Base-by-base conservation (phyloP, 2,329 filamentous ascomycete genomes). In the Claviceps quebecensis region DNA sequence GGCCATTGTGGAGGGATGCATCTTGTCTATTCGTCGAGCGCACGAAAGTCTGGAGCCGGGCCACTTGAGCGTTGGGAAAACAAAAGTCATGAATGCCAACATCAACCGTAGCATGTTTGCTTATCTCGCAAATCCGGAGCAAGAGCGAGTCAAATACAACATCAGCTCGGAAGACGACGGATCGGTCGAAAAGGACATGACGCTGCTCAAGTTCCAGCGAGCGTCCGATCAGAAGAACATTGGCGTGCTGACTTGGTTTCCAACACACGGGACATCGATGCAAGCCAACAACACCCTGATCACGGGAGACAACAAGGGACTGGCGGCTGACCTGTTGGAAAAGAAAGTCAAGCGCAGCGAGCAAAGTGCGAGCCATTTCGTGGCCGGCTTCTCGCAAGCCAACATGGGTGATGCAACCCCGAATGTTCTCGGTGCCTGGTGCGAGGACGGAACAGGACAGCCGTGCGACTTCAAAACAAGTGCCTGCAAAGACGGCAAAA, bases 261-360 rank as follows among this genome's bases (percentile, higher is more conserved):
- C 90, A 2, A 87, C 90, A 0, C 90, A 96, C 65, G 88, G 88
- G 39, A 96, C 90, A 0, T 94, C 87, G 1, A 82, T 95, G 73
- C 80, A 88, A 49, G 85, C 86, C 48, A 95, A 95, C 69, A 95
- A 95, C 67, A 95, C 88, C 0, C 74, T 95, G 6, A 81, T 94
- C 47, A 83, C 86, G 2, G 90, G 87, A 29, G 90, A 96, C 65
- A 96, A 96, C 72, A 95, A 96, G 69, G 90, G 90, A 5, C 84
- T 95, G 5, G 89, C 90, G 0, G 87, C 88, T 3, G 80, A 84
- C 58, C 72, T 95, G 5, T 86, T 95, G 56, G 90, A 96, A 65
- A 79, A 86, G 58, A 78, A 78, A 43, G 76, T 86, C 52, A 70
- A 69, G 5, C 71, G 76, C 29, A 61, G 68, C 2, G 71, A 70